These are phyloP conservation scores for Ambrosiella beaveri DNA, from an alignment of 2,329 filamentous ascomycete species.

Conservation along the genomic window DNA sequence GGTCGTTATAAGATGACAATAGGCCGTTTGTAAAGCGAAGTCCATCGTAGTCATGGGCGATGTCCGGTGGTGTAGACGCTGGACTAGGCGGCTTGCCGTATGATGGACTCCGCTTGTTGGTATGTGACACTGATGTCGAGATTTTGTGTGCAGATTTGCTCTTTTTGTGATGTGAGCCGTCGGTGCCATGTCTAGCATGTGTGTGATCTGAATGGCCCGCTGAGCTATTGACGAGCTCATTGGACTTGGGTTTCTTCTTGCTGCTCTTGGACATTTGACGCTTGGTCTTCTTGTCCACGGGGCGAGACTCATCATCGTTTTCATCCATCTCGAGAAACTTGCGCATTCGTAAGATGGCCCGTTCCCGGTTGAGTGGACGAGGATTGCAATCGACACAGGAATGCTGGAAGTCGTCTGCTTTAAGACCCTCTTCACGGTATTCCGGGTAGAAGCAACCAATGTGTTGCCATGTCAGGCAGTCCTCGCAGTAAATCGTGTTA, in stretches of 20 bases:
- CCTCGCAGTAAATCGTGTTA: slow-evolving; percentile 91
- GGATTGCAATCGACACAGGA: slow-evolving; percentile 81
- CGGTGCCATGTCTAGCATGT: neutral
- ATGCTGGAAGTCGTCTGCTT: slow-evolving; percentile 53
- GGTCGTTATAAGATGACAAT: slow-evolving; percentile 52
- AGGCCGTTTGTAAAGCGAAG: slow-evolving; percentile 56
- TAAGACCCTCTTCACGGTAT: slow-evolving; percentile 52
- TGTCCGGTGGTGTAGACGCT: slow-evolving; percentile 54
- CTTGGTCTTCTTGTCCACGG: slow-evolving; percentile 44
- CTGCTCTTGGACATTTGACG: slow-evolving; percentile 62
- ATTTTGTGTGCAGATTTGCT: slow-evolving; percentile 66
- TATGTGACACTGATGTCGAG: slow-evolving; percentile 48
- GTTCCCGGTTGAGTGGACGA: slow-evolving; percentile 52
- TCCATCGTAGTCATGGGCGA: slow-evolving; percentile 43
- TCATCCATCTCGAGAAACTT: slow-evolving; percentile 35
- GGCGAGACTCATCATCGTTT: slow-evolving; percentile 16
- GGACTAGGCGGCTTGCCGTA: slow-evolving; percentile 54
- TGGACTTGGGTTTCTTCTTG: slow-evolving; percentile 74
- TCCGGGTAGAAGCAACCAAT: slow-evolving; percentile 84
- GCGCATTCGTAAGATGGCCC: slow-evolving; percentile 48
- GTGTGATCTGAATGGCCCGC: neutral
- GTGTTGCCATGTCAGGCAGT: slow-evolving; percentile 95
- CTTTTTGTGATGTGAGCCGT: slow-evolving; percentile 43
- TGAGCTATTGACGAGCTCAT: slow-evolving; percentile 31
- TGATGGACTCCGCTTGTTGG: slow-evolving; percentile 46